Percentiles rank a stretch among this genome's conserved stretches.
Evolutionary conservation across 1,284 basidiomycete species (phyloP).

Genomic region (Pseudozyma tsukubaensis): DNA sequence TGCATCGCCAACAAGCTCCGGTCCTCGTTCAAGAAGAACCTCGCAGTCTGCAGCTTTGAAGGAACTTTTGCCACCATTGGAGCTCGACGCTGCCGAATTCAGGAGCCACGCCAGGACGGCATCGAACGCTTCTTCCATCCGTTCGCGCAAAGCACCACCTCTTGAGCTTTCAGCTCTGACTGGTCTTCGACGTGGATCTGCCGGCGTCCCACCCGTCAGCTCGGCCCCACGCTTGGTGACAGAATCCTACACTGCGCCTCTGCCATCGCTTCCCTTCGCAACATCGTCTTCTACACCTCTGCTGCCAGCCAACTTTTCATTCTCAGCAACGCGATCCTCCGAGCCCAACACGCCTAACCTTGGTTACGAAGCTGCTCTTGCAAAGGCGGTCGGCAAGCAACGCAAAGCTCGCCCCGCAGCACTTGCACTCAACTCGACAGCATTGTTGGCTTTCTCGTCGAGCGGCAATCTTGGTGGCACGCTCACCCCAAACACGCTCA

Average conservation of each 20-base stretch:
- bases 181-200: constrained; percentile 19
- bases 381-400: constrained; percentile 37
- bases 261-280: constrained; percentile 31
- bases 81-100: constrained; percentile 6
- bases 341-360: constrained; percentile 35
- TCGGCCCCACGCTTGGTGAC: neutral
- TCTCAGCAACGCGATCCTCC: constrained; percentile 11
- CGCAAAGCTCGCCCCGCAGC: constrained; percentile 42
- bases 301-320: constrained; percentile 1
- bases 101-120: constrained; percentile 3
- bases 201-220: neutral
- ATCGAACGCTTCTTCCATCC: constrained; percentile 20
- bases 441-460: constrained; percentile 16
- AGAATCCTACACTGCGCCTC: constrained; percentile 22
- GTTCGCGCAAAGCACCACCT: constrained; percentile 6
- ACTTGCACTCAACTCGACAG: constrained; percentile 26
- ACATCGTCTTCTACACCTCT: constrained; percentile 16
- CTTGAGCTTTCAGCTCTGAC: constrained; percentile 2
- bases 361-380: constrained; percentile 25
- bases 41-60: constrained; percentile 17
- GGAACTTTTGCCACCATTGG: constrained; percentile 30
- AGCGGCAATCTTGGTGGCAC: neutral
- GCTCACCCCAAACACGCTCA: constrained; percentile 10
- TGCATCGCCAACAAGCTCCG: constrained; percentile 25
- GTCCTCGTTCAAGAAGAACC: constrained; percentile 4